These are phyloP conservation scores for Fraxinus albicans DNA, from an alignment of 305 asterid species.

Conservation along the genomic window DNA sequence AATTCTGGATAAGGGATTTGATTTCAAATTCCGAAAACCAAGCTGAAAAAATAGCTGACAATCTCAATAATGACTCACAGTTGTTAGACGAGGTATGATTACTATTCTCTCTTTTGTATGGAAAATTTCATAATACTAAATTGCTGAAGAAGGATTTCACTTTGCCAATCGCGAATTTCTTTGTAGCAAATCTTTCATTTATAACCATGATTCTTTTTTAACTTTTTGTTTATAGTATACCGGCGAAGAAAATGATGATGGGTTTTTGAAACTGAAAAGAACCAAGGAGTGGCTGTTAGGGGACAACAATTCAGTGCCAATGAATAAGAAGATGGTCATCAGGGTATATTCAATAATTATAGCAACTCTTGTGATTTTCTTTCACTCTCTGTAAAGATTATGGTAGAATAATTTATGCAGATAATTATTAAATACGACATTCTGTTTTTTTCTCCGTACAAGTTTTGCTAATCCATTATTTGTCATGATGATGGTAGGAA, in stretches of 20 bases:
- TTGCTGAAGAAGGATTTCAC: neutral
- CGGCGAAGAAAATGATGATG: constrained; percentile 62
- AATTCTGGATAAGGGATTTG: constrained; percentile 53
- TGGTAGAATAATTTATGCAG: neutral
- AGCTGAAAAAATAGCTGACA: constrained; percentile 29
- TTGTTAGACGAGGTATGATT: constrained; percentile 44
- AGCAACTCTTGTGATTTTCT: neutral
- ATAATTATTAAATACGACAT: neutral
- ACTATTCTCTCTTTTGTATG: neutral
- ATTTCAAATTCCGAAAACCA: constrained; percentile 16
- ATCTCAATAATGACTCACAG: constrained; percentile 17
- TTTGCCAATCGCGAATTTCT: neutral
- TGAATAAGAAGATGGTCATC: constrained; percentile 62
- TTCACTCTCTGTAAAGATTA: neutral
- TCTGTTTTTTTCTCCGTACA: neutral
- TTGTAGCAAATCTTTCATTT: neutral
- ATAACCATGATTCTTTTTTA: neutral
- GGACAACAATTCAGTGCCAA: constrained; percentile 55
- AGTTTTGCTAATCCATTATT: constrained; percentile 6
- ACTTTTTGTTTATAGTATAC: constrained; percentile 15
- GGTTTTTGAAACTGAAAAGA: constrained; percentile 74
- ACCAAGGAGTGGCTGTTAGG: constrained; percentile 83
- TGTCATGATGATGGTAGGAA: constrained; percentile 50
- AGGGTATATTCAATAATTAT: constrained; percentile 37
- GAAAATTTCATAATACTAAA: neutral